phyloP scores from a whole-genome alignment of 371 early-diverging fungal species.

The Fennellomyces sp. region DNA sequence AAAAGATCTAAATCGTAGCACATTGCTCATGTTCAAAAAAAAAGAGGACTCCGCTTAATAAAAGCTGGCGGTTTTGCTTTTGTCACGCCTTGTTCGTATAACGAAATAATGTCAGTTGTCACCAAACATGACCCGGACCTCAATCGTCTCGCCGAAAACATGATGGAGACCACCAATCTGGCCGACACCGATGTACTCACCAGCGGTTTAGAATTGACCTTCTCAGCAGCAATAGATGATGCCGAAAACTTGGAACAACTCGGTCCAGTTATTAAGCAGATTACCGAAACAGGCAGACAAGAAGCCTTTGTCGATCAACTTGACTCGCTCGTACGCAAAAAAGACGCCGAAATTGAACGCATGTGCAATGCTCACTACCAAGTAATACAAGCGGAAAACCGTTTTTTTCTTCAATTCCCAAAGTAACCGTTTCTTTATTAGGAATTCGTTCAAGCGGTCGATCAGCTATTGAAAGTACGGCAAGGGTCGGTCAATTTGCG shows the following conservation, averaged over 20 bases:
- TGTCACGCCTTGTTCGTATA: no score
- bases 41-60: no score
- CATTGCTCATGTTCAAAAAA: neutral
- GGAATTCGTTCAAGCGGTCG: slow-evolving; percentile 96
- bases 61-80: no score
- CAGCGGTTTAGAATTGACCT: slow-evolving; percentile 39
- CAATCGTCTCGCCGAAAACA: slow-evolving; percentile 13
- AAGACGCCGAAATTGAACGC: slow-evolving; percentile 97
- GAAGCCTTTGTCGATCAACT: slow-evolving; percentile 89
- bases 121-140: slow-evolving; percentile 17
- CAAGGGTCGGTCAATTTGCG: slow-evolving; percentile 85
- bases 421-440: no score
- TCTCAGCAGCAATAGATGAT: slow-evolving; percentile 55
- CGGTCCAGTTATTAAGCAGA: slow-evolving; percentile 89
- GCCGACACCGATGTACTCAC: slow-evolving; percentile 25
- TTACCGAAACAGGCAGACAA: slow-evolving; percentile 85
- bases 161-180: slow-evolving; percentile 7
- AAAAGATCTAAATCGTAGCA: slow-evolving; percentile 7
- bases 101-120: slow-evolving; percentile 19
- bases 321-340: slow-evolving; percentile 75
- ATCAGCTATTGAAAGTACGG: slow-evolving; percentile 92
- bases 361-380: slow-evolving; percentile 97
- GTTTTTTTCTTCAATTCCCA: no score
- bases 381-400: slow-evolving; percentile 40
- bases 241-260: slow-evolving; percentile 81